Evolutionary conservation across 1,284 basidiomycete species (phyloP), one percentile per base, ranked within the genome.

Genomic region (Cutaneotrichosporon dermatis): DNA sequence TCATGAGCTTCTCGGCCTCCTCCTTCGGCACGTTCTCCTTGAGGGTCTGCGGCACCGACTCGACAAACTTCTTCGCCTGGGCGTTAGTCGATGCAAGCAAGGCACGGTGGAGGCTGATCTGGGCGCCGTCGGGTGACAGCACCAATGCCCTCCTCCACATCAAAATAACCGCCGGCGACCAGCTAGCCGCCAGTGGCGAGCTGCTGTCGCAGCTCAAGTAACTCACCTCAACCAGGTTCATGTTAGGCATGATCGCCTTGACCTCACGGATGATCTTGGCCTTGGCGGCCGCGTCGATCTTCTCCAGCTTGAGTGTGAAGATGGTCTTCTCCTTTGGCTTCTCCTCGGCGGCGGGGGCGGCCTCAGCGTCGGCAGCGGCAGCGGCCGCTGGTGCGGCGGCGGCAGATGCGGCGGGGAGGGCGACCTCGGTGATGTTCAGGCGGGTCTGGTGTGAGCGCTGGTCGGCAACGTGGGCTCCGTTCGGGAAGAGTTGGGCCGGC

Each of bases 261-360:
- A 99, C 91, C 79, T 99, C 96, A 70, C 91, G 87, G 75, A 99
- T 99, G 69, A 98, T 87, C 83, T 99, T 99, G 45, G 96, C 91
- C 80, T 99, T 98, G 60, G 89, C 83, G 16, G 85, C 81, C 4
- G 91, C 84, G 65, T 95, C 92, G 71, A 97, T 94, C 61, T 91
- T 91, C 75, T 93, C 90, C 48, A 98, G 84, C 79, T 88, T 95
- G 73, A 98, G 87, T 69, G 88, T 95, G 82, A 99, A 99, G 46
- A 95, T 85, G 7, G 94, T 96, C 86, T 99, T 99, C 81, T 99
- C 96, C 81, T 97, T 98, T 53, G 94, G 94, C 78, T 96, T 96
- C 84, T 92, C 68, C 34, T 59, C 86, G 33, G 85, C 86, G 12
- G 71, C 75, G 25, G 55, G 51, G 15, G 55, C 57, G 8, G 57